Conservation (phyloP, 2,329 filamentous ascomycete genomes). For the Myotisia sp. region DNA sequence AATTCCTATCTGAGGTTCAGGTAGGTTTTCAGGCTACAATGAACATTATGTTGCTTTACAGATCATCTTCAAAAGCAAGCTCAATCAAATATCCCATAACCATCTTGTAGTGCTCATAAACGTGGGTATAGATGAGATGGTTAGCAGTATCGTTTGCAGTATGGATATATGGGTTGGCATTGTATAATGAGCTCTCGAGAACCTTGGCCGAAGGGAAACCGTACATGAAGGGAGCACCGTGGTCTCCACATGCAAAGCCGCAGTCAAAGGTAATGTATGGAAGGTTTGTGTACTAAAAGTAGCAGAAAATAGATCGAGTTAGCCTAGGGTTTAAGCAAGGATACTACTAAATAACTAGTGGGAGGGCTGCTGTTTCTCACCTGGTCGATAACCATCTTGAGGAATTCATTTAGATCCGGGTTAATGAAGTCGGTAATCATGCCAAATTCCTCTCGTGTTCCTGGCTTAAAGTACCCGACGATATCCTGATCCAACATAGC, state of each 20-base stretch:
- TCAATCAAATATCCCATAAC: constrained; percentile 7
- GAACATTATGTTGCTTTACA: too few relatives aligned
- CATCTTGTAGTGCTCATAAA: constrained; percentile 5
- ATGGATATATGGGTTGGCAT: constrained; percentile 7
- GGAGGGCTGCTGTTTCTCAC: constrained; percentile 6
- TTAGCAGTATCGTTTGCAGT: constrained; percentile 7
- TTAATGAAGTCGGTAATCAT: constrained; percentile 6
- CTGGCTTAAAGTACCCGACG: constrained; percentile 6
- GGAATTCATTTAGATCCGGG: constrained; percentile 5
- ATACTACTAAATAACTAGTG: not conserved
- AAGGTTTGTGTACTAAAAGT: constrained; percentile 6
- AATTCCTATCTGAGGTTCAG: too few relatives aligned
- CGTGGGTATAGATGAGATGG: constrained; percentile 7
- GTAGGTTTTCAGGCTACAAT: too few relatives aligned
- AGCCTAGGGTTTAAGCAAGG: not conserved
- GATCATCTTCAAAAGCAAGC: constrained; percentile 4
- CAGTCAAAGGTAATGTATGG: constrained; percentile 4
- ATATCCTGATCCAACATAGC: constrained; percentile 9
- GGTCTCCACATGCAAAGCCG: constrained; percentile 7
- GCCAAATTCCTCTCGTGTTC: constrained; percentile 5
- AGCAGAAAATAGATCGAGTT: not conserved
- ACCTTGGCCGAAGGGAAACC: constrained; percentile 8
- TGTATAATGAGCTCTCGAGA: constrained; percentile 3
- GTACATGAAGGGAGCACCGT: constrained; percentile 5
- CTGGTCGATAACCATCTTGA: constrained; percentile 6